Conservation (phyloP, 2,329 filamentous ascomycete genomes). For the Ascochyta viciae-villosae region DNA sequence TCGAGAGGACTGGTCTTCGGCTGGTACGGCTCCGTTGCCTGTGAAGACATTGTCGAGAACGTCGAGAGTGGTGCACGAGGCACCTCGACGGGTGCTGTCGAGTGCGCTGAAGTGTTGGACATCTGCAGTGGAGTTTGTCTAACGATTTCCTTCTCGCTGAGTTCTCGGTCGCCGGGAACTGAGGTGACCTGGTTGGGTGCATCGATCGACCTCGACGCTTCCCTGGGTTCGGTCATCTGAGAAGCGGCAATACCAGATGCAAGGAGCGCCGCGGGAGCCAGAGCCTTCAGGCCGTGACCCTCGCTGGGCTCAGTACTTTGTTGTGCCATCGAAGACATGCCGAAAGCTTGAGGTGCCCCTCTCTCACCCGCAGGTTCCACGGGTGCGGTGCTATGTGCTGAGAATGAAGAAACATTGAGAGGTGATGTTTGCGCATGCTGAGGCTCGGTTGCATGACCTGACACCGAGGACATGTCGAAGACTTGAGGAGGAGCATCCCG, state of each 20-base stretch:
- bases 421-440: conserved; percentile 20
- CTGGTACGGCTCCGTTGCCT: conserved; percentile 36
- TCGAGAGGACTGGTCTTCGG: conserved; percentile 4
- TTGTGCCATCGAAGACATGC: conserved; percentile 36
- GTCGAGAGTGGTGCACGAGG: conserved; percentile 24
- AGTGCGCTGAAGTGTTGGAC: conserved; percentile 39
- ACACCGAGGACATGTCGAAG: conserved; percentile 33
- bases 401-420: conserved; percentile 20
- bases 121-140: conserved; percentile 25
- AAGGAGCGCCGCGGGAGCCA: conserved; percentile 28
- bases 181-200: background rate
- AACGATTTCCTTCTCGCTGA: background rate
- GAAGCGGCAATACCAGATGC: conserved; percentile 37
- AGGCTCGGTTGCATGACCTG: conserved; percentile 26
- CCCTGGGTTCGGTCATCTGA: conserved; percentile 35
- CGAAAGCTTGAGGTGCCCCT: conserved; percentile 34
- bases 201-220: conserved; percentile 1
- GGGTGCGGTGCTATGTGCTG: conserved; percentile 35
- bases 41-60: conserved; percentile 32
- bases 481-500: conserved; percentile 24
- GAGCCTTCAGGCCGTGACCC: conserved; percentile 22
- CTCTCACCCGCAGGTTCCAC: conserved; percentile 39
- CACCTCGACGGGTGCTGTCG: conserved; percentile 34
- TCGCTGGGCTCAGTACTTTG: conserved; percentile 40
- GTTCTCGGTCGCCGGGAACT: background rate